These are phyloP conservation scores for Chiua sp. DNA, from an alignment of 1,284 basidiomycete species.

Conservation along the genomic window DNA sequence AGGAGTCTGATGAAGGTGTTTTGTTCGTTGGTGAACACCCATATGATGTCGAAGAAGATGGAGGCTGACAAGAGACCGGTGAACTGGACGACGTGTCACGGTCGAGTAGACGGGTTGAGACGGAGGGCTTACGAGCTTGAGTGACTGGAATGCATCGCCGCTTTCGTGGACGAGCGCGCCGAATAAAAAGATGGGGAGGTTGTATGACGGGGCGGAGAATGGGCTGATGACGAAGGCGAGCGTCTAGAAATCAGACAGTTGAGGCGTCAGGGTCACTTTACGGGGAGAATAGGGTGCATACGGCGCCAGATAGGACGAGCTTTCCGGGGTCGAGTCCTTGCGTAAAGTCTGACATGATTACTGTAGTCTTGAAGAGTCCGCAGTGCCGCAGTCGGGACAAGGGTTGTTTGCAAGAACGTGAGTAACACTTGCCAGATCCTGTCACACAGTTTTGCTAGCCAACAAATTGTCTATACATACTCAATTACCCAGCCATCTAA, in stretches of 20 bases:
- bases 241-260: conserved; percentile 33
- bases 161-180: conserved; percentile 74
- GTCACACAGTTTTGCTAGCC: too few species aligned
- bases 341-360: conserved; percentile 55
- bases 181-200: conserved; percentile 77
- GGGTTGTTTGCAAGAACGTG: conserved; percentile 2
- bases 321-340: conserved; percentile 73
- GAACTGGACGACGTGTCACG: conserved; percentile 51
- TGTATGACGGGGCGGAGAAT: conserved; percentile 68
- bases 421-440: conserved; percentile 13
- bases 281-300: conserved; percentile 37
- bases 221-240: conserved; percentile 67
- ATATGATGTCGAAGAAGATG: conserved; percentile 71
- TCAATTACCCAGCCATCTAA: too few species aligned
- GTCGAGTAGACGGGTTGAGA: neutral
- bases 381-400: neutral
- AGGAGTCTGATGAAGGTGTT: conserved; percentile 60
- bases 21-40: conserved; percentile 63
- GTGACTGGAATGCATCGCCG: conserved; percentile 62
- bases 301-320: conserved; percentile 67
- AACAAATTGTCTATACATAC: too few species aligned
- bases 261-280: neutral
- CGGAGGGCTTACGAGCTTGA: conserved; percentile 57
- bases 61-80: conserved; percentile 65
- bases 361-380: neutral